Base-by-base conservation (phyloP, 2,329 filamentous ascomycete genomes). In the Rachicladosporium sp. region DNA sequence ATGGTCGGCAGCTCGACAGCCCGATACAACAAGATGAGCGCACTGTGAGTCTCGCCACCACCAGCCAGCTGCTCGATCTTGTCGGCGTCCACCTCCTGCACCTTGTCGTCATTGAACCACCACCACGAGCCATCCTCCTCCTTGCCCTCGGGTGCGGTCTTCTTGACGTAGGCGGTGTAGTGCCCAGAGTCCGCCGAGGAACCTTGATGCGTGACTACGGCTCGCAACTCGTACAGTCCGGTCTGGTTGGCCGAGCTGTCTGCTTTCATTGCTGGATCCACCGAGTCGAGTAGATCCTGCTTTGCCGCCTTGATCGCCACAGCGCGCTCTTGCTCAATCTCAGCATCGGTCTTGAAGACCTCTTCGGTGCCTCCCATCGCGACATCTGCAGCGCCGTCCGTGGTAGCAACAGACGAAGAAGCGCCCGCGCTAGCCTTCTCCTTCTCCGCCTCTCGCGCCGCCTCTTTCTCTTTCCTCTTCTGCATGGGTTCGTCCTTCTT, bases 41-140 rank as follows among this genome's bases (percentile, higher is more conserved):
- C 84, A 37, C 82, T 87, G 62, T 91, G 84, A 39, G 78, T 82
- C 63, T 91, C 84, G 49, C 69, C 69, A 55, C 93, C 91, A 43
- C 91, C 93, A 37, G 87, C 75, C 37, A 98, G 72, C 3, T 80
- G 82, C 58, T 89, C 83, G 49, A 98, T 93, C 69, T 93, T 91
- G 53, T 96, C 89, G 19, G 76, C 70, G 10, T 85, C 78, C 21
- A 98, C 91, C 67, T 98, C 91, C 10, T 82, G 78, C 29, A 98
- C 91, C 67, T 87, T 93, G 58, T 98, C 89, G 55, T 98, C 91
- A 62, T 98, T 96, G 73, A 98, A 98, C 89, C 91, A 98, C 89
- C 91, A 98, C 91, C 91, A 98, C 54, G 87, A 94, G 50, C 84
- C 87, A 56, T 93, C 86, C 57, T 93, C 86, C 55, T 82, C 78